Percentiles rank a stretch among this genome's conserved stretches.
Evolutionary conservation across 1,139 yeast genomes (phyloP).

Genomic region (Magnusiomyces suaveolens): DNA sequence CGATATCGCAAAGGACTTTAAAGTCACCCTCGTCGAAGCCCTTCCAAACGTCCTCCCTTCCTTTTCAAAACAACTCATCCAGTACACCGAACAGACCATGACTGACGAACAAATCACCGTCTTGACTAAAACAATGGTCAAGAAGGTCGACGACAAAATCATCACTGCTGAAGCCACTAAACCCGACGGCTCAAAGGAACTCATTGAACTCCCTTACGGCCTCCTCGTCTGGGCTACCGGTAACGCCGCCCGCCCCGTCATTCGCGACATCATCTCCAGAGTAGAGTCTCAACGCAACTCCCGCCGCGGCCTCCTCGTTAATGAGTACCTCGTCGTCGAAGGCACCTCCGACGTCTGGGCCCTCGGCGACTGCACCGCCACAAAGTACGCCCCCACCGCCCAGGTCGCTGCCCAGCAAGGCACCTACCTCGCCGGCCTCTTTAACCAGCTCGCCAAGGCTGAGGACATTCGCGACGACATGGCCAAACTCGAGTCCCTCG

Average conservation of each 20-base stretch:
- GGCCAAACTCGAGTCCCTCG: constrained; percentile 34
- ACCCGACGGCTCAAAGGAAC: constrained; percentile 51
- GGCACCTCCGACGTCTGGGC: constrained; percentile 83
- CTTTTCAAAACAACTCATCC: constrained; percentile 75
- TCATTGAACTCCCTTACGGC: constrained; percentile 74
- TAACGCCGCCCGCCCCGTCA: constrained; percentile 76
- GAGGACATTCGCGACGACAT: constrained; percentile 47
- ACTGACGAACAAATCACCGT: constrained; percentile 69
- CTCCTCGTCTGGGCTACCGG: constrained; percentile 96
- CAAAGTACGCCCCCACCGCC: constrained; percentile 90
- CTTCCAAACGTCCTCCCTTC: constrained; percentile 82
- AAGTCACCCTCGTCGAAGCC: constrained; percentile 82
- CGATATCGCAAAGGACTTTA: constrained; percentile 66
- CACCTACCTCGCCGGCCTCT: constrained; percentile 61
- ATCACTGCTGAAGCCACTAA: constrained; percentile 65
- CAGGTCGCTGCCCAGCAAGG: constrained; percentile 98
- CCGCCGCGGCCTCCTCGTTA: constrained; percentile 79
- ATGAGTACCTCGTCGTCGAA: constrained; percentile 71
- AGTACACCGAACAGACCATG: constrained; percentile 76
- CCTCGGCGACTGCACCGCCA: constrained; percentile 85
- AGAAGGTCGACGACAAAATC: constrained; percentile 60
- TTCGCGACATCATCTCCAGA: constrained; percentile 55
- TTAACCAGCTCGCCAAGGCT: constrained; percentile 59
- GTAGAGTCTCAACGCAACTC: constrained; percentile 79
- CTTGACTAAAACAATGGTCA: constrained; percentile 77